Conservation (phyloP, 805 yeast genomes). For the Nakazawaea siamensis region DNA sequence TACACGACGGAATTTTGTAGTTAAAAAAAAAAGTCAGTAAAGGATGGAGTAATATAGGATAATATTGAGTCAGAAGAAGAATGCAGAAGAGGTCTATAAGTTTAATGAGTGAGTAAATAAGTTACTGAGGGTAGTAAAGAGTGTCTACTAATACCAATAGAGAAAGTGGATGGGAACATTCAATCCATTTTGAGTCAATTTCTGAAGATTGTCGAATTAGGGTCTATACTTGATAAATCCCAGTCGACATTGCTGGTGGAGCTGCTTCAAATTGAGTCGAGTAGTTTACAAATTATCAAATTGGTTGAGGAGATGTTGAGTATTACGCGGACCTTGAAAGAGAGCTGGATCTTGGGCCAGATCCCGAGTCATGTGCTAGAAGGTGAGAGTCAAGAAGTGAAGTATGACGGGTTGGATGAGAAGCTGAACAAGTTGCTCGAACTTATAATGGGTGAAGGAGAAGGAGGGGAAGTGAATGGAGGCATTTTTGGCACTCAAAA, state of each 20-base stretch:
- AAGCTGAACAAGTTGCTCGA: conserved; percentile 26
- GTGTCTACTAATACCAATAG: too few species aligned
- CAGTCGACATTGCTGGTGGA: conserved; percentile 38
- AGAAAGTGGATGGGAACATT: conserved; percentile 42
- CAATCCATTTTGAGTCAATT: conserved; percentile 44
- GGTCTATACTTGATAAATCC: conserved; percentile 25
- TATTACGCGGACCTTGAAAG: conserved; percentile 41
- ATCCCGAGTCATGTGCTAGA: conserved; percentile 25
- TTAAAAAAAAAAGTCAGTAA: too few species aligned
- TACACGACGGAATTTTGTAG: not conserved
- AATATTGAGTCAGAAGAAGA: too few species aligned
- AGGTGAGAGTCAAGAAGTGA: conserved; percentile 14
- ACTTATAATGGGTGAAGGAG: conserved; percentile 1
- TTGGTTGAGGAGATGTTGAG: conserved; percentile 44
- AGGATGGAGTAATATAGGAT: too few species aligned
- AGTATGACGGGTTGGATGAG: conserved; percentile 22
- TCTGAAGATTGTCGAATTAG: conserved; percentile 43
- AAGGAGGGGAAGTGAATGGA: not conserved
- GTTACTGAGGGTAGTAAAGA: too few species aligned
- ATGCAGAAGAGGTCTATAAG: conserved; percentile 41
- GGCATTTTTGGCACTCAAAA: not conserved
- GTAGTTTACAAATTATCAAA: conserved; percentile 41
- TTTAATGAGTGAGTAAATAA: conserved; percentile 25
- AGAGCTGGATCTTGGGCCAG: conserved; percentile 51
- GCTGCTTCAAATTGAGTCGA: conserved; percentile 45